Percentiles rank a stretch among this genome's conserved stretches.
Evolutionary conservation across 78 protist species (phyloP).

Genomic region (Dictyostelium intermedium): DNA sequence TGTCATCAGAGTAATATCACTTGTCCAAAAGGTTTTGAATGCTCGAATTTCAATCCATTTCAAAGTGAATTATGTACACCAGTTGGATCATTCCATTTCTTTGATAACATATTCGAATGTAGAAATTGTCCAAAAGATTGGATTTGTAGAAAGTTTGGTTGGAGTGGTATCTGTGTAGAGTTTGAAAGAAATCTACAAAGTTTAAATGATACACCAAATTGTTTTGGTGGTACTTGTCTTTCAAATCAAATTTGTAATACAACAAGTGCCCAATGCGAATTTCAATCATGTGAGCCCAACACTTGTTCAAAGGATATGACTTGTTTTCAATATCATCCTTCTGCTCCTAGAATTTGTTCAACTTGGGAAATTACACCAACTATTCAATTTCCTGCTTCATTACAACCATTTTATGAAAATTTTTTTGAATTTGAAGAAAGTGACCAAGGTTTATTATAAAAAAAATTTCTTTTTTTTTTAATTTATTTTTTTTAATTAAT

Average conservation of each 20-base stretch:
- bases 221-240: slow-evolving; percentile 11
- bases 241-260: slow-evolving; percentile 22
- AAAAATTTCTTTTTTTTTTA: neutral
- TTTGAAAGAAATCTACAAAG: neutral
- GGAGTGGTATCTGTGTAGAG: slow-evolving; percentile 33
- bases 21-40: slow-evolving; percentile 23
- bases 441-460: too few species aligned
- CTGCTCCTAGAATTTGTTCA: slow-evolving; percentile 31
- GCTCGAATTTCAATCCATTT: neutral
- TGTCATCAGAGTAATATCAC: neutral
- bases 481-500: too few species aligned
- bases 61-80: neutral
- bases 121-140: neutral
- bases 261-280: neutral
- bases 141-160: slow-evolving; percentile 43
- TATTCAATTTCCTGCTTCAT: neutral
- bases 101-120: neutral
- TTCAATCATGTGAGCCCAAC: neutral
- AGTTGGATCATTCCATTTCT: neutral
- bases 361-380: neutral
- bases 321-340: slow-evolving; percentile 34
- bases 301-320: neutral
- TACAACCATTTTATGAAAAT: neutral
- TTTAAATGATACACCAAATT: neutral
- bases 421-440: neutral